Percentiles rank a stretch among this genome's conserved stretches.
Evolutionary conservation across 2,329 filamentous ascomycete genomes (phyloP).

Genomic region (Ophiocordyceps camponoti-floridani): DNA sequence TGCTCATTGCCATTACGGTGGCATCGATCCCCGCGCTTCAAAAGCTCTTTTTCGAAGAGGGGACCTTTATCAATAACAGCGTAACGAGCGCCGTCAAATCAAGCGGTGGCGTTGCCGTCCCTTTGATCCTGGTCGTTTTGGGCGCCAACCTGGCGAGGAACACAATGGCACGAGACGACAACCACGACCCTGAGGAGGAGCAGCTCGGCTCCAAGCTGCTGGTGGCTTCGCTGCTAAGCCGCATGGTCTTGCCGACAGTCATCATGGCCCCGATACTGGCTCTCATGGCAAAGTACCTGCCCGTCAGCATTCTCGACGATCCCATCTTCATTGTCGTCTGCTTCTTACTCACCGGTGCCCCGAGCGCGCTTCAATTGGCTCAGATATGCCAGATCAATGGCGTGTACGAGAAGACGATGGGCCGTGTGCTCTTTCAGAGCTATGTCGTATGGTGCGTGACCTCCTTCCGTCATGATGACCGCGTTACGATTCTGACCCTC

Average conservation of each 20-base stretch:
- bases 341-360: constrained; percentile 87
- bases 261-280: constrained; percentile 87
- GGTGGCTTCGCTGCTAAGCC: constrained; percentile 66
- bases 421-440: constrained; percentile 82
- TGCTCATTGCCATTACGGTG: constrained; percentile 79
- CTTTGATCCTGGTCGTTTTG: constrained; percentile 84
- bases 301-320: constrained; percentile 86
- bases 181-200: constrained; percentile 52
- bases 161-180: constrained; percentile 52
- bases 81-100: constrained; percentile 76
- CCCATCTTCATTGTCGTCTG: constrained; percentile 97
- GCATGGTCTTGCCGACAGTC: constrained; percentile 82
- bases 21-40: constrained; percentile 76
- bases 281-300: constrained; percentile 73
- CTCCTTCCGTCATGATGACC: not conserved
- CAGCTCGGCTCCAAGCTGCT: constrained; percentile 57
- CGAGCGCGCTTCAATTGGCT: constrained; percentile 81
- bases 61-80: constrained; percentile 82
- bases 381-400: constrained; percentile 98
- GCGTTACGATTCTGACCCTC: not conserved
- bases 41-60: constrained; percentile 69
- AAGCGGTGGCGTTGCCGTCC: constrained; percentile 80
- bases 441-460: constrained; percentile 58
- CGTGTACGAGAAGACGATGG: constrained; percentile 91
- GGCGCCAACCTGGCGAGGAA: constrained; percentile 89